Conservation (phyloP, 2,329 filamentous ascomycete genomes). For the Fusarium subtropicale region DNA sequence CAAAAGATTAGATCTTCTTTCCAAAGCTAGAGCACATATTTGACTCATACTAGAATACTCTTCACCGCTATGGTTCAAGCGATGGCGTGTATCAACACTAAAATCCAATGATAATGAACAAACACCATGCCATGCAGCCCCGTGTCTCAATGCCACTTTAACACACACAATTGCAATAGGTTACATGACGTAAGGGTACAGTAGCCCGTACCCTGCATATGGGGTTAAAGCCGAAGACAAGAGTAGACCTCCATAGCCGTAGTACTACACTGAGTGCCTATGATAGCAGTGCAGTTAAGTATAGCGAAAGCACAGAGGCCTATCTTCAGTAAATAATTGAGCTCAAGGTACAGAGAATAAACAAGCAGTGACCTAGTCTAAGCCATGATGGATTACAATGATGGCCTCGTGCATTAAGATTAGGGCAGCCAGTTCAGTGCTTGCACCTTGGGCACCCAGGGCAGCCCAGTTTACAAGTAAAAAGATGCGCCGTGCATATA, state of each 20-base stretch:
- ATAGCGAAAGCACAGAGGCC: neutral
- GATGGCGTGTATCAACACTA: neutral
- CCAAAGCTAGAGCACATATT: neutral
- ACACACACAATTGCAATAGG: neutral
- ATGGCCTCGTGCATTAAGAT: neutral
- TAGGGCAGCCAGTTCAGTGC: neutral
- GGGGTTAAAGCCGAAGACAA: neutral
- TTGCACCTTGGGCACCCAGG: neutral
- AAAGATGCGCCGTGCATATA: neutral
- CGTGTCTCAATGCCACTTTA: constrained; percentile 12
- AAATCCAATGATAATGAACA: neutral
- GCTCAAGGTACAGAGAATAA: neutral
- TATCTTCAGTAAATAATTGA: neutral
- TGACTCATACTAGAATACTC: neutral
- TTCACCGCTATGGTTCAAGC: constrained; percentile 24
- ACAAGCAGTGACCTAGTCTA: neutral
- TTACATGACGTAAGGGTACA: constrained; percentile 31
- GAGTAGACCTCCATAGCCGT: neutral
- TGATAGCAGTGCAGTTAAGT: neutral
- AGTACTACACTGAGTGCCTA: neutral
- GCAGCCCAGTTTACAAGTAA: neutral
- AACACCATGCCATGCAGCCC: constrained; percentile 4
- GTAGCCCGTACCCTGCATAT: neutral
- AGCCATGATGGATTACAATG: neutral
- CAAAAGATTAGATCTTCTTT: neutral